Evolutionary conservation across 2,329 filamentous ascomycete species (phyloP), one percentile per base, ranked within the genome.

Genomic region (Pyrenochaeta sp.): DNA sequence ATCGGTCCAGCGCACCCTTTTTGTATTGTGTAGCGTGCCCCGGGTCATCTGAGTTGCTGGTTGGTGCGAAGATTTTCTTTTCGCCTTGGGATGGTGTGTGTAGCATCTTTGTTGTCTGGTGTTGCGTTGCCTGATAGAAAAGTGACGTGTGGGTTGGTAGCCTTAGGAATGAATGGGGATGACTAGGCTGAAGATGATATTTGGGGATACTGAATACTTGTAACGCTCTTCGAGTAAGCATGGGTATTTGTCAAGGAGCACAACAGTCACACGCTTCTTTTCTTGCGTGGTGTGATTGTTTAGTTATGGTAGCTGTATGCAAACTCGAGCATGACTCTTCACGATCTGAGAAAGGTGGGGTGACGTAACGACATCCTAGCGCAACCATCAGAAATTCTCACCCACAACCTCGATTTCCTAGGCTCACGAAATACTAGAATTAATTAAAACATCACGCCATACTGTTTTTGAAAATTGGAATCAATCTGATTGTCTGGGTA

Each of bases 1-100:
- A 61, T 32, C 76, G 79, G 23, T 80, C 77, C 20, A 96, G 83
- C 1, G 79, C 77, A 58, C 82, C 83, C 69, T 80, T 79, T 35
- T 81, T 84, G 78, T 92, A 96, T 71, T 96, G 90, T 17, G 83
- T 83, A 8, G 90, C 90, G 68, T 88, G 88, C 38, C 77, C 71
- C 51, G 81, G 73, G 53, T 78, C 74, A 24, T 80, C 32, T n/a
- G 65, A 69, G 48, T 65, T 64, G 39, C 58, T 82, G 29, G 83
- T 83, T 3, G 87, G 86, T 5, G 87, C 86, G 72, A 89, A 78
- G 57, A 79, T 78, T 47, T 68, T 71, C 56, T 77, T 69, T 29
- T 51, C 44, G 7, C 54, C 30, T 20, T 41, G 41, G 18, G 41
- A 41, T 15, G 57, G 51, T 4, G 64, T 56, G 45, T 67, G 60